Evolutionary conservation across 1,284 basidiomycete species (phyloP), one percentile per base, ranked within the genome.

Genomic region (Garcileccinum viscosum): DNA sequence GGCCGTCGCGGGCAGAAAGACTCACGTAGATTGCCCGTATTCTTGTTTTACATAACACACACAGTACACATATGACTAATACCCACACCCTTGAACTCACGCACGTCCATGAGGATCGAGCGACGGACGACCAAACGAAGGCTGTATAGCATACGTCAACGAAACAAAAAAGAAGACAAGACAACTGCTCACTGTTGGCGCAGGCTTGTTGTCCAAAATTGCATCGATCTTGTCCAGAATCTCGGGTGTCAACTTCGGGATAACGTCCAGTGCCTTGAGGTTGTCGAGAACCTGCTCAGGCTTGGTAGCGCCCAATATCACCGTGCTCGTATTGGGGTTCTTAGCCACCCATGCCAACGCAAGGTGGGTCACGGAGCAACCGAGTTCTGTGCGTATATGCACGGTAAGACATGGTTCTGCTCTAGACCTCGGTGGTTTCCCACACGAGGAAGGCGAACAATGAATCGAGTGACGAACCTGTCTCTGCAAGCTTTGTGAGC

Each of bases 331-430:
- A 80, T 92, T 90, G n/a, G 88, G 86, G 78, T 93, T 90, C 72
- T 83, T 85, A 8, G 90, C 88, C 5, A 91, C 84, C 93, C 93
- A 95, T 7, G 94, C 94, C 44, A 95, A 84, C 1, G 94, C 91
- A 44, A 97, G 86, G 65, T 88, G 87, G 35, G 88, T 82, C 67
- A 89, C 85, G 44, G 82, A 87, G 72, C 86, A 88, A 47, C 84
- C 86, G 19, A 91, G 82, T 74, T 88, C 87, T 86, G 75, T 58
- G 58, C 32, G 62, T 33, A 60, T 40, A 59, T 59, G 32, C 9
- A 24, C 9, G 15, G 59, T 61, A 37, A 35, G 35, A 61, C 27
- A 27, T 35, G 24, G 35, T 64, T 71, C 63, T 71, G 66, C 38
- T 15, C 50, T 15, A 56, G 27, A 30, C 53, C 27, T 17, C 27